phyloP scores from a whole-genome alignment of 2,329 filamentous ascomycete species.

The Pseudocercospora ulei region DNA sequence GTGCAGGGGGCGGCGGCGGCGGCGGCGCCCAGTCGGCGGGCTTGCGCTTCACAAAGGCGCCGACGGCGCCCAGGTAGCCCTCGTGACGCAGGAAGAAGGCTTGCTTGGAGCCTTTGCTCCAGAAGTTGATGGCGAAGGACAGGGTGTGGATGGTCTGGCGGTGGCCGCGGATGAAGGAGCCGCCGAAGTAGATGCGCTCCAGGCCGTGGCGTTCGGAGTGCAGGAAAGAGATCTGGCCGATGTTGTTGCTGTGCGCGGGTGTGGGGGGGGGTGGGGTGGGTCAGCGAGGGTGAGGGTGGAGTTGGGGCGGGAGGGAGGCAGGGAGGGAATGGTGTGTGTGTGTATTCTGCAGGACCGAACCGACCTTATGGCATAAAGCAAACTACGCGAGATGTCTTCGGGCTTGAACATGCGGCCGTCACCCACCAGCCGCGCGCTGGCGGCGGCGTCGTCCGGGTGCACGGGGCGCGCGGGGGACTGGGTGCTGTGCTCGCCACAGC shows the following conservation, averaged over 20 bases:
- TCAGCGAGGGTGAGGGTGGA: slow-evolving; percentile 24
- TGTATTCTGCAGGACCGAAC: no score
- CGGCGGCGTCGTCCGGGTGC: slow-evolving; percentile 30
- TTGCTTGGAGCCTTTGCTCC: slow-evolving; percentile 87
- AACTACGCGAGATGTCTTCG: slow-evolving; percentile 78
- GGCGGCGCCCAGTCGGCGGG: slow-evolving; percentile 89
- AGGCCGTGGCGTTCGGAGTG: slow-evolving; percentile 90
- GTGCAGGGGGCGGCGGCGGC: no score
- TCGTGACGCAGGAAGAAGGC: slow-evolving; percentile 94
- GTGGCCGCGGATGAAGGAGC: slow-evolving; percentile 91
- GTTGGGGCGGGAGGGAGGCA: no score
- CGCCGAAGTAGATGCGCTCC: slow-evolving; percentile 92
- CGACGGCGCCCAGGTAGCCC: slow-evolving; percentile 86
- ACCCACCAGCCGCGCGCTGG: slow-evolving; percentile 30
- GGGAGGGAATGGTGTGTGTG: no score
- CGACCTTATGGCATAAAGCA: slow-evolving; percentile 78
- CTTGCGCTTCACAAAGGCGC: slow-evolving; percentile 85
- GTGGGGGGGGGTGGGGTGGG: slow-evolving; percentile 21
- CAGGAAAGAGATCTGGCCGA: slow-evolving; percentile 94
- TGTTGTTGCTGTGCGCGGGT: slow-evolving; percentile 64
- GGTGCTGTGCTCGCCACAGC: slow-evolving; percentile 38
- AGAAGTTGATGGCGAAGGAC: slow-evolving; percentile 94
- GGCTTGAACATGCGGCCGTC: slow-evolving; percentile 54
- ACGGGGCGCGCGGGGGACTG: slow-evolving; percentile 21
- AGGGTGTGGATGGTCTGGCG: slow-evolving; percentile 96